Conservation (phyloP, 371 early-diverging fungal species). For the Mucor velutinosus region DNA sequence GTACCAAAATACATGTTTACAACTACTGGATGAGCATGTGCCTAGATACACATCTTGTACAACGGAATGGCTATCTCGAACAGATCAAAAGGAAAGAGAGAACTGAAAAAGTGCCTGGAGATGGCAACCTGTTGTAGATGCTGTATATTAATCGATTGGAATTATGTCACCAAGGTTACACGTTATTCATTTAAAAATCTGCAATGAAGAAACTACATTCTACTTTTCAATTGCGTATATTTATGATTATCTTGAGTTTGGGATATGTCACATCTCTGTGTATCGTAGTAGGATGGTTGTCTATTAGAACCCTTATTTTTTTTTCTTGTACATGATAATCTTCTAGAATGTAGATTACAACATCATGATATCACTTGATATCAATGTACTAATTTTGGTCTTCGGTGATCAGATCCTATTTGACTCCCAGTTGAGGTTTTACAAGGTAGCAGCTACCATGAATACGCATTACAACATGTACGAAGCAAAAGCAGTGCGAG, state of each 20-base stretch:
- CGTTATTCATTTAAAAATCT: not conserved
- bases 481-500: not conserved
- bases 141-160: not conserved
- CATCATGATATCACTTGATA: constrained; percentile 3
- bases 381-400: not conserved
- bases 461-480: not conserved
- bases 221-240: not conserved
- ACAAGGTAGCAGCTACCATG: not conserved
- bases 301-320: not conserved
- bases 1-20: not conserved
- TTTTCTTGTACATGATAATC: not conserved
- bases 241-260: not conserved
- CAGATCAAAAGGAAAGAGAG: too few species aligned
- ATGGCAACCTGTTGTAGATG: not conserved
- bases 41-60: not conserved
- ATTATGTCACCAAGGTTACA: constrained; percentile 2
- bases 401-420: not conserved
- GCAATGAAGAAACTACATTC: not conserved
- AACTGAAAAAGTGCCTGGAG: not conserved
- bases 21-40: not conserved
- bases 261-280: not conserved
- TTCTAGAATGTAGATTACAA: not conserved
- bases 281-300: not conserved
- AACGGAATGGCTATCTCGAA: not conserved
- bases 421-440: not conserved